phyloP scores from a whole-genome alignment of 2,329 filamentous ascomycete genomes.

The Fusarium brevicatenulatum region DNA sequence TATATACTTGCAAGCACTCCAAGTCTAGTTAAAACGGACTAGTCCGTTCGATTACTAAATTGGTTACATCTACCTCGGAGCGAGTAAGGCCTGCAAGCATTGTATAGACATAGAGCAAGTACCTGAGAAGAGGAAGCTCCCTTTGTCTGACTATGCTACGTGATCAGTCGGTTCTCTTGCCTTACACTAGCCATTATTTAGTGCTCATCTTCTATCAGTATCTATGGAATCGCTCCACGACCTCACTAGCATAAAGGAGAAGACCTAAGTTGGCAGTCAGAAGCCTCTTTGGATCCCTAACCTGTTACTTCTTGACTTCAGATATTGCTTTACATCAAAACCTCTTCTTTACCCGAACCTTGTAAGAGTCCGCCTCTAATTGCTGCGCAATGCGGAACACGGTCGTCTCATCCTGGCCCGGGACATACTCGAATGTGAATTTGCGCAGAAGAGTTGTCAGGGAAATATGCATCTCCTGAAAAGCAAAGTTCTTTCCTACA shows the following conservation, averaged over 20 bases:
- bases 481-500: conserved; percentile 1
- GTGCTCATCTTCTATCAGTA: accelerated
- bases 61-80: background rate
- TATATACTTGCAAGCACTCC: background rate
- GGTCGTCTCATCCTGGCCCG: background rate
- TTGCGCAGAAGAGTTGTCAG: conserved; percentile 1
- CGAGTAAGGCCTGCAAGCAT: background rate
- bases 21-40: background rate
- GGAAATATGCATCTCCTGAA: conserved; percentile 3
- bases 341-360: background rate
- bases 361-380: background rate
- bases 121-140: background rate
- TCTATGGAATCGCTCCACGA: background rate
- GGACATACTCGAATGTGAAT: background rate
- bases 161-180: background rate
- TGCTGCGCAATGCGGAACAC: conserved; percentile 7
- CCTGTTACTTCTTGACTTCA: too few relatives aligned
- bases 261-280: background rate
- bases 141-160: background rate
- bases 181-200: background rate
- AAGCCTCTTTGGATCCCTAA: background rate
- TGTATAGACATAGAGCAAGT: background rate
- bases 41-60: background rate
- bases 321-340: background rate
- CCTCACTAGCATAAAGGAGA: background rate